Percentiles rank a stretch among this genome's conserved stretches.
These are phyloP conservation scores for Blastomyces percursus DNA, from an alignment of 2,329 filamentous ascomycete species.

Conservation along the genomic window DNA sequence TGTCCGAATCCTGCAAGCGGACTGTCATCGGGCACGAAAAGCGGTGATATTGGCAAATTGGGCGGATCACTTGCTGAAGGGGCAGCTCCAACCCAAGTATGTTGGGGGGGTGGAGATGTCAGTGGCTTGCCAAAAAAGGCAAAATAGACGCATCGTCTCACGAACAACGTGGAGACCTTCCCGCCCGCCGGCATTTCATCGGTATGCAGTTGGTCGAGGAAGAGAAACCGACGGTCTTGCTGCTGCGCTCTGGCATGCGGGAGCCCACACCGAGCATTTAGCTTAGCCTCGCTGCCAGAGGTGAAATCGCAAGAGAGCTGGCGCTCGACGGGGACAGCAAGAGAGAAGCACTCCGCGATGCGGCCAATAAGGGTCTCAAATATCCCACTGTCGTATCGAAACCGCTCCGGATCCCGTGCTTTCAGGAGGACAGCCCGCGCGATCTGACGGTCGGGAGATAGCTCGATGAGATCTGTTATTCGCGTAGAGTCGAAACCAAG, in stretches of 20 bases:
- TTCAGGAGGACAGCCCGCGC: conserved; percentile 16
- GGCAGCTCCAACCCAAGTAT: not conserved
- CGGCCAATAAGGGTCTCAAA: conserved; percentile 15
- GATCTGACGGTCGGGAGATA: conserved; percentile 17
- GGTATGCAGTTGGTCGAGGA: conserved; percentile 16
- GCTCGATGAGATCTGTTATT: conserved; percentile 13
- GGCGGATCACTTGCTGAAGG: not conserved
- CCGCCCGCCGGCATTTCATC: not conserved
- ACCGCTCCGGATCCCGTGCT: conserved; percentile 15
- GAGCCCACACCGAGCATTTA: conserved; percentile 12
- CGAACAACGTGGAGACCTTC: conserved; percentile 14
- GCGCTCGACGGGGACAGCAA: not conserved
- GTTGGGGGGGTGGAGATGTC: conserved; percentile 1
- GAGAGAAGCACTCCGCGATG: not conserved
- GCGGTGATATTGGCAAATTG: not conserved
- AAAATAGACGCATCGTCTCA: conserved; percentile 18
- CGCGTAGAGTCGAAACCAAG: conserved; percentile 16
- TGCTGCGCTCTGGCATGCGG: conserved; percentile 12
- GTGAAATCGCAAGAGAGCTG: not conserved
- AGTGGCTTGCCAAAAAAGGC: conserved; percentile 16
- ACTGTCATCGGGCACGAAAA: not conserved
- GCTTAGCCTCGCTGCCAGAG: conserved; percentile 9
- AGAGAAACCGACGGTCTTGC: conserved; percentile 16
- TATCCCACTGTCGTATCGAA: conserved; percentile 13
- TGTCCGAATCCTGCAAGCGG: not conserved